A percentile compares a stretch with the other conserved stretches of the same genome.
These are phyloP conservation scores for Stylosanthes scabra DNA, from an alignment of 331 rosid genomes.

Conservation along the genomic window DNA sequence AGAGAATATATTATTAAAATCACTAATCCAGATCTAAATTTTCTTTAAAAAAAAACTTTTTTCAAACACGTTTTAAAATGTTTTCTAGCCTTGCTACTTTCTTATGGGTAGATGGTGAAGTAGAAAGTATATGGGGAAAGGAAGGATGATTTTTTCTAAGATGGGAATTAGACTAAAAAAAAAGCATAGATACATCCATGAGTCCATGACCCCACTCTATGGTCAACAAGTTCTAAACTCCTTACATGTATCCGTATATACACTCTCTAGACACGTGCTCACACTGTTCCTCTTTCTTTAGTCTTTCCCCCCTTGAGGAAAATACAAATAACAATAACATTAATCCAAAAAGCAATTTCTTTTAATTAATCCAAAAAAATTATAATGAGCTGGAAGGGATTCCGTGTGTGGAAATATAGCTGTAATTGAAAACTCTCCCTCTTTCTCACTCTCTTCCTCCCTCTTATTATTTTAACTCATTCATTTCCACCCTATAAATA, in stretches of 20 bases:
- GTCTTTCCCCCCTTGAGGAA: not conserved
- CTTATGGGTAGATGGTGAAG: no score
- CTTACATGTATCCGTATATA: slow-evolving; percentile 12
- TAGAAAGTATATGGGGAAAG: no score
- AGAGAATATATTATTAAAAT: no score
- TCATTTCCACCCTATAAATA: slow-evolving; percentile 50
- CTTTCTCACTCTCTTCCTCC: slow-evolving; percentile 38
- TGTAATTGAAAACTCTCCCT: slow-evolving; percentile 42
- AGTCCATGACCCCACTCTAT: slow-evolving; percentile 1
- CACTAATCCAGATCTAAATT: no score
- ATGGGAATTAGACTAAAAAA: no score
- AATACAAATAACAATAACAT: not conserved
- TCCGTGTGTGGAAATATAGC: slow-evolving; percentile 61
- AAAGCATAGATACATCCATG: no score
- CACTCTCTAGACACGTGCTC: slow-evolving; percentile 50
- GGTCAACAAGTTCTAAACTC: not conserved
- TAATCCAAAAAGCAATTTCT: no score
- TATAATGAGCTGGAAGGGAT: slow-evolving; percentile 62
- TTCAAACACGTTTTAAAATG: no score
- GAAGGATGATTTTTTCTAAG: no score
- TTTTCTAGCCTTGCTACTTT: no score
- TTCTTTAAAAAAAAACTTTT: no score
- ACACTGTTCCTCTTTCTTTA: not conserved
- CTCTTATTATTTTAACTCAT: not conserved
- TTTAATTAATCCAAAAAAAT: slow-evolving; percentile 12